phyloP scores from a whole-genome alignment of 805 yeast species.

The Lachancea sp. region DNA sequence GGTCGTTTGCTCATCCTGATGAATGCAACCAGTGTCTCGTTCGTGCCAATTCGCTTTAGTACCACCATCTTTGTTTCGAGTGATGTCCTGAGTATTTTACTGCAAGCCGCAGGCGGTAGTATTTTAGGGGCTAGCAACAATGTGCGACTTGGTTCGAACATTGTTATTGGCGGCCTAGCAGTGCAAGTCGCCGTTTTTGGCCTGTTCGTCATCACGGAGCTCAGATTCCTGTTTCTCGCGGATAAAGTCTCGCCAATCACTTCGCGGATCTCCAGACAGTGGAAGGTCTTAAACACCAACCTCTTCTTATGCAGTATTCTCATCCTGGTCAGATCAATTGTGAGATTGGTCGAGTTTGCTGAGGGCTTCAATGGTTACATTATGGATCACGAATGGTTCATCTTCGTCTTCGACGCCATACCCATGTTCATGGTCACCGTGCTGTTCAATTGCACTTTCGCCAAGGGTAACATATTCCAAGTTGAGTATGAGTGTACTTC shows the following conservation, averaged over 20 bases:
- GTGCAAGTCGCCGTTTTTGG: constrained; percentile 27
- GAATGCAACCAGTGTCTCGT: constrained; percentile 9
- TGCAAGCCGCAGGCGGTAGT: constrained; percentile 31
- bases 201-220: constrained; percentile 19
- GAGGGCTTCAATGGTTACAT: constrained; percentile 26
- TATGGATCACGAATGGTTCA: constrained; percentile 19
- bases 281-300: constrained; percentile 10
- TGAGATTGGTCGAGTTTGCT: constrained; percentile 25
- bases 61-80: constrained; percentile 27
- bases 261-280: constrained; percentile 1
- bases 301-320: constrained; percentile 11
- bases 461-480: constrained; percentile 10
- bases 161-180: constrained; percentile 27
- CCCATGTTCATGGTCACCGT: constrained; percentile 19
- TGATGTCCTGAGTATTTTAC: constrained; percentile 25
- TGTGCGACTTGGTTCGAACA: constrained; percentile 14
- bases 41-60: constrained; percentile 14
- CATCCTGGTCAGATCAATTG: constrained; percentile 26
- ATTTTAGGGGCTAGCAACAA: constrained; percentile 12
- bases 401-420: constrained; percentile 25
- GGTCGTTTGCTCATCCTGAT: constrained; percentile 16
- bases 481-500: constrained; percentile 7
- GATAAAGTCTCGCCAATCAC: constrained; percentile 3
- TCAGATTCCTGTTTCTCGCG: constrained; percentile 10
- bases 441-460: constrained; percentile 10